phyloP scores from a whole-genome alignment of 164 flowering plant species.

The Brasenia schreberi region DNA sequence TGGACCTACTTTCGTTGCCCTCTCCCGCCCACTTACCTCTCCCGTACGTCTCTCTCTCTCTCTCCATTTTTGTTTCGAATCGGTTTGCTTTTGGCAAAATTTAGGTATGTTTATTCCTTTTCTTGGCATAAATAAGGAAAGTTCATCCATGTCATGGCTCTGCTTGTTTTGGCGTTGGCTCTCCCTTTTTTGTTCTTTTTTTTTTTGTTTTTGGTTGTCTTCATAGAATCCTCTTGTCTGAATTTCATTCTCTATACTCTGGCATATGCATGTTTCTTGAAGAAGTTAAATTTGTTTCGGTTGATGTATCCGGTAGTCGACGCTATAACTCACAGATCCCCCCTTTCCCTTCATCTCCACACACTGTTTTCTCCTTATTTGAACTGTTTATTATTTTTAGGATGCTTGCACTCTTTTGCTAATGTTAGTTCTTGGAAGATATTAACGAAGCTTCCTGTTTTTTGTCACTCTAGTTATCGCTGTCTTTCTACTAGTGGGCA shows the following conservation, averaged over 20 bases:
- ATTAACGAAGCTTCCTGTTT: no score
- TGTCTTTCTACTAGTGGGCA: background rate
- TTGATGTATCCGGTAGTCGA: background rate
- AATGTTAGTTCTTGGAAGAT: no score
- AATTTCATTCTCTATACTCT: background rate
- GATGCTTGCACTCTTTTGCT: no score
- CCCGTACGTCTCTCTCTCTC: constrained; percentile 28
- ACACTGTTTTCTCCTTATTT: no score
- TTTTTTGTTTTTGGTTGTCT: no score
- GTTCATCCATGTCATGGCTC: background rate
- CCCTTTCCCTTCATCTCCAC: background rate
- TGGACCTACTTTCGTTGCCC: constrained; percentile 62
- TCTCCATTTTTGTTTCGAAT: background rate
- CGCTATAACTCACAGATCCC: background rate
- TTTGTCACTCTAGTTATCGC: no score
- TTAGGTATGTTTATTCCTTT: no score
- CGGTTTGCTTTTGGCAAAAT: no score
- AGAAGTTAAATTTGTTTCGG: background rate
- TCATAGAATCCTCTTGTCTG: background rate
- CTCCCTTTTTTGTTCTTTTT: no score
- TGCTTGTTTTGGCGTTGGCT: background rate
- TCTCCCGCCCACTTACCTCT: constrained; percentile 41
- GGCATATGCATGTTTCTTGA: no score
- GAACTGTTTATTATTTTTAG: no score
- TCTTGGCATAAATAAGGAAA: no score